A percentile compares a stretch with the other conserved stretches of the same genome.
phyloP scores from a whole-genome alignment of 352 stramenopile genomes.

The Phytophthora tentaculata region DNA sequence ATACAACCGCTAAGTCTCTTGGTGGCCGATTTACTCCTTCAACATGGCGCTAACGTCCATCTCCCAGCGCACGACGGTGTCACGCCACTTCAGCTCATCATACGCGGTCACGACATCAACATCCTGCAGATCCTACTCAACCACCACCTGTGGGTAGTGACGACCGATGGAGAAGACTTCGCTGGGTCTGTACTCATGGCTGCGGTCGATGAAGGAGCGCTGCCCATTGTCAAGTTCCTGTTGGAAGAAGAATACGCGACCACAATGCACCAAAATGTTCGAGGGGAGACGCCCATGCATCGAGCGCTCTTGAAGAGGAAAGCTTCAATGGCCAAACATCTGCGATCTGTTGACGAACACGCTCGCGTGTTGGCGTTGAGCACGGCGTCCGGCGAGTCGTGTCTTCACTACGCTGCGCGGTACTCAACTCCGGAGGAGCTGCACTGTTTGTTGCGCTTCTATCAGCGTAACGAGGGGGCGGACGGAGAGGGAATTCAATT shows the following conservation, averaged over 20 bases:
- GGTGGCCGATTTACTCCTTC: constrained; percentile 22
- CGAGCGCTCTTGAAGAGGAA: constrained; percentile 7
- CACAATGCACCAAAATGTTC: constrained; percentile 4
- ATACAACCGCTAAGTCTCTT: constrained; percentile 25
- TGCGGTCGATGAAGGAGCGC: constrained; percentile 15
- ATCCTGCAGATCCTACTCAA: constrained; percentile 36
- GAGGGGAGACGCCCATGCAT: constrained; percentile 27
- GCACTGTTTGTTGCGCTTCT: constrained; percentile 14
- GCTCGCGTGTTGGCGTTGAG: neutral
- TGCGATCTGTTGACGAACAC: constrained; percentile 18
- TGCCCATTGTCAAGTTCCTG: constrained; percentile 18
- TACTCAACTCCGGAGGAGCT: constrained; percentile 15
- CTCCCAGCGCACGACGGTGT: constrained; percentile 10
- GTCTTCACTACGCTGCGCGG: constrained; percentile 29
- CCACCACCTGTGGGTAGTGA: constrained; percentile 27
- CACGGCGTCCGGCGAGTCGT: constrained; percentile 7
- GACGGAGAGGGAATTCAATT: neutral
- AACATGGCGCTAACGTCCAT: constrained; percentile 17
- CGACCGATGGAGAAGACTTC: constrained; percentile 20
- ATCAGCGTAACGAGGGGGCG: neutral
- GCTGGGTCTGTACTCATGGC: constrained; percentile 15
- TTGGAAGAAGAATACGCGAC: constrained; percentile 24
- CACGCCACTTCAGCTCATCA: constrained; percentile 12
- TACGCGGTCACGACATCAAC: constrained; percentile 14
- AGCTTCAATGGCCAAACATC: neutral